phyloP scores from a whole-genome alignment of 169 alveolate species.

The Toxoplasma gondii region DNA sequence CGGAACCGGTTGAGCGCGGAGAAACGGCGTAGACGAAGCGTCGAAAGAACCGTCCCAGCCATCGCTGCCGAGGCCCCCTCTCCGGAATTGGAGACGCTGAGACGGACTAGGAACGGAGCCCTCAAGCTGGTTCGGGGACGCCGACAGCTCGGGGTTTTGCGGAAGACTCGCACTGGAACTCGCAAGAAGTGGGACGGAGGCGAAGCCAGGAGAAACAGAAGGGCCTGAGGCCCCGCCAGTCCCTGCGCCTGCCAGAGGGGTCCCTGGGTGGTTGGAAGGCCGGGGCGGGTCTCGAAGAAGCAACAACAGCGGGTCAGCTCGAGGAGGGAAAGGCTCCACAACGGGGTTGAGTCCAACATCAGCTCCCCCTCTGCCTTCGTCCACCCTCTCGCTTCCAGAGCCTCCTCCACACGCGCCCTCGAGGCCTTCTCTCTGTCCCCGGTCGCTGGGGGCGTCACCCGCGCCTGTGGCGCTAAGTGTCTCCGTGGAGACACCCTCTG shows the following conservation, averaged over 20 bases:
- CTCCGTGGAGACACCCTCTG: neutral
- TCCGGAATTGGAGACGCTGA: too few species aligned
- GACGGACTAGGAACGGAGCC: neutral
- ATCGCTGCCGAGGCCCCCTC: too few species aligned
- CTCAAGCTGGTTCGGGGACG: neutral
- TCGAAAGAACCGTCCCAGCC: too few species aligned
- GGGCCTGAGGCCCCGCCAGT: neutral
- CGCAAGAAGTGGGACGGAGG: conserved; percentile 6
- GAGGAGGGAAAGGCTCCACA: neutral
- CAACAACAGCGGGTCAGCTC: neutral
- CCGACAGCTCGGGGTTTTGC: neutral
- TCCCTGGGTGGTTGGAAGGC: conserved; percentile 17
- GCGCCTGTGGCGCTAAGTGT: neutral
- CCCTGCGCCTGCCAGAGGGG: neutral
- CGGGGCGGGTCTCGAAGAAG: conserved; percentile 16
- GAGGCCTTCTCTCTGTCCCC: neutral
- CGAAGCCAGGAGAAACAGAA: neutral
- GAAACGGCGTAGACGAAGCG: too few species aligned
- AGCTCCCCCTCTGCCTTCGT: neutral
- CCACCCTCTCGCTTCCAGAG: neutral
- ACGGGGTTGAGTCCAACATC: neutral
- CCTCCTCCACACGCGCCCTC: neutral
- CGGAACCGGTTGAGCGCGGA: too few species aligned
- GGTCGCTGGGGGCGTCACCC: too few species aligned
- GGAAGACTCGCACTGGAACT: neutral